Conservation (phyloP, 2,329 filamentous ascomycete species). For the Cercospora sp. region DNA sequence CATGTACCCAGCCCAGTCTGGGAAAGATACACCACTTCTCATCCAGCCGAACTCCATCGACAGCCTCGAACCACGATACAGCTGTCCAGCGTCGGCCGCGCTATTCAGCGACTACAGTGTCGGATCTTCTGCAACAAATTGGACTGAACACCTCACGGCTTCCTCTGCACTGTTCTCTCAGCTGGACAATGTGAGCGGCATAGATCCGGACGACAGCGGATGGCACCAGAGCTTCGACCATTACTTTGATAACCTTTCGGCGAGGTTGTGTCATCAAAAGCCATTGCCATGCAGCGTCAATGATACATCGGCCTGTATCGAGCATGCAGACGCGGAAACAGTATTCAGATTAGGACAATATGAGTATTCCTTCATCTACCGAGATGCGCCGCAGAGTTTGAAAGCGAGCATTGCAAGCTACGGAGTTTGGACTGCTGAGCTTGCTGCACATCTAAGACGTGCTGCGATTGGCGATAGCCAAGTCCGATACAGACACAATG, state of each 20-base stretch:
- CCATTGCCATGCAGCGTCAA: slow-evolving; percentile 67
- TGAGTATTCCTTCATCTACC: slow-evolving; percentile 78
- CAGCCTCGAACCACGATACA: slow-evolving; percentile 72
- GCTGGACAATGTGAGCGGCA: slow-evolving; percentile 69
- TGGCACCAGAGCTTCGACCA: slow-evolving; percentile 77
- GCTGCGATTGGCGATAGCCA: slow-evolving; percentile 38
- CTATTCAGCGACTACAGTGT: slow-evolving; percentile 50
- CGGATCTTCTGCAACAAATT: slow-evolving; percentile 51
- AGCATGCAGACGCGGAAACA: slow-evolving; percentile 61
- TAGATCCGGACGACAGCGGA: slow-evolving; percentile 55
- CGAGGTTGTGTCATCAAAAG: slow-evolving; percentile 72
- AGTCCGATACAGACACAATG: slow-evolving; percentile 68
- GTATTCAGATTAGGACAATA: slow-evolving; percentile 77
- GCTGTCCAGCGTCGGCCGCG: slow-evolving; percentile 56
- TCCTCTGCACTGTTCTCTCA: slow-evolving; percentile 56
- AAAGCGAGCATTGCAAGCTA: slow-evolving; percentile 61
- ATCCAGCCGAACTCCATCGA: slow-evolving; percentile 62
- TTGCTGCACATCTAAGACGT: slow-evolving; percentile 63
- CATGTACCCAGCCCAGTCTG: slow-evolving; percentile 56
- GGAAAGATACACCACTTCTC: slow-evolving; percentile 40
- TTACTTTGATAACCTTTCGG: slow-evolving; percentile 82
- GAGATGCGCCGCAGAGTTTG: slow-evolving; percentile 64
- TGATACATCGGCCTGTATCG: slow-evolving; percentile 58
- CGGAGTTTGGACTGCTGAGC: slow-evolving; percentile 73
- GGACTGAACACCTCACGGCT: slow-evolving; percentile 64